Percentiles rank a stretch among this genome's conserved stretches.
Conservation (phyloP, 306 rosid species). For the Leucaena leucocephala region DNA sequence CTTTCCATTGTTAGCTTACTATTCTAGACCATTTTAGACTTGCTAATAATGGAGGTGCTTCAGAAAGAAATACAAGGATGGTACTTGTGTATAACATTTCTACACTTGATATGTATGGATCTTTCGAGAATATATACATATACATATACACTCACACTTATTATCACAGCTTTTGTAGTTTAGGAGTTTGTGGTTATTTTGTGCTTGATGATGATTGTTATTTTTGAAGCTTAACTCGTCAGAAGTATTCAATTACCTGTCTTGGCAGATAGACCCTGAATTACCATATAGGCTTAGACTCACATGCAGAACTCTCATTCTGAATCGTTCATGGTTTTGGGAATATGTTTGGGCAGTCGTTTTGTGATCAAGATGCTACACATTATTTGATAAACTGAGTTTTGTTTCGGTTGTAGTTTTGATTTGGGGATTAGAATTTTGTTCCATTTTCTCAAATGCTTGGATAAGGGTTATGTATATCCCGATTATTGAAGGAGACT, state of each 20-base stretch:
- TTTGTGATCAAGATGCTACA: neutral
- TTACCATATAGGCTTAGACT: neutral
- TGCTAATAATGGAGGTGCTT: slow-evolving; percentile 19
- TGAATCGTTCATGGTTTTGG: neutral
- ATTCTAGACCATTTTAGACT: slow-evolving; percentile 15
- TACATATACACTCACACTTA: too few species aligned
- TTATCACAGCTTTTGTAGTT: slow-evolving; percentile 16
- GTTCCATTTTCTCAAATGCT: neutral
- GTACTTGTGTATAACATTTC: slow-evolving; percentile 35
- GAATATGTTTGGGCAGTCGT: neutral
- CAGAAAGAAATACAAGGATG: slow-evolving; percentile 24
- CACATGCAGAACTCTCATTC: neutral
- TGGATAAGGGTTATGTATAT: neutral
- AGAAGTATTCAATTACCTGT: neutral
- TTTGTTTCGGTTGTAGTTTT: neutral
- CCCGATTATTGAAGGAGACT: neutral
- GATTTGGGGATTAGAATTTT: neutral
- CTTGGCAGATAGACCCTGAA: neutral
- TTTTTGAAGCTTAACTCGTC: neutral
- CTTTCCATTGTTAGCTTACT: slow-evolving; percentile 27
- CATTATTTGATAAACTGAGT: neutral
- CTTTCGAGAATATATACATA: neutral
- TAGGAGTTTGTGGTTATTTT: neutral
- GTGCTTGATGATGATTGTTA: too few species aligned
- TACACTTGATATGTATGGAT: slow-evolving; percentile 11